A percentile compares a stretch with the other conserved stretches of the same genome.
Evolutionary conservation across 2,329 filamentous ascomycete species (phyloP).

Genomic region (Fusarium kyushuense): DNA sequence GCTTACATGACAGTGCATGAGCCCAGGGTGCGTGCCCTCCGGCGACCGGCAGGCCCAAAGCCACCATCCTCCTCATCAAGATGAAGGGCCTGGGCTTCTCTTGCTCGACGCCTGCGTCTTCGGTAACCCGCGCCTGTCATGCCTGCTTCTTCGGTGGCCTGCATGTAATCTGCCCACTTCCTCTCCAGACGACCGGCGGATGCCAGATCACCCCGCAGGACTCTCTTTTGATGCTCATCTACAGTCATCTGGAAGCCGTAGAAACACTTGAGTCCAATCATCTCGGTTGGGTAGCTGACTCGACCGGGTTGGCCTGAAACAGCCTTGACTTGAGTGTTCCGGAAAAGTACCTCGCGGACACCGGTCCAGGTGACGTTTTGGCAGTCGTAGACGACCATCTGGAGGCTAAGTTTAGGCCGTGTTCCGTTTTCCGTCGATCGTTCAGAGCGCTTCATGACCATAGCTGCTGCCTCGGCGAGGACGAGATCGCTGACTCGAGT

Average conservation of each 20-base stretch:
- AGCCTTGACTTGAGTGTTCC: slow-evolving; percentile 80
- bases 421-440: slow-evolving; percentile 56
- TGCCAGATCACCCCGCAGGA: slow-evolving; percentile 79
- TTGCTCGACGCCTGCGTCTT: slow-evolving; percentile 78
- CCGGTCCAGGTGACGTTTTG: slow-evolving; percentile 93
- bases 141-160: slow-evolving; percentile 86
- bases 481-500: slow-evolving; percentile 89
- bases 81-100: slow-evolving; percentile 84
- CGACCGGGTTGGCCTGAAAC: slow-evolving; percentile 55
- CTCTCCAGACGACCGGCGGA: slow-evolving; percentile 83
- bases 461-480: slow-evolving; percentile 85
- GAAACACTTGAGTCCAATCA: slow-evolving; percentile 91
- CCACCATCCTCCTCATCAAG: slow-evolving; percentile 82
- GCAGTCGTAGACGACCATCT: slow-evolving; percentile 90
- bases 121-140: slow-evolving; percentile 73
- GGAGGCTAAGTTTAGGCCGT: slow-evolving; percentile 72
- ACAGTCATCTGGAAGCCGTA: slow-evolving; percentile 96
- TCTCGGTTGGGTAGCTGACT: slow-evolving; percentile 76
- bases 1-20: slow-evolving; percentile 73
- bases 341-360: slow-evolving; percentile 84
- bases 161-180: slow-evolving; percentile 96
- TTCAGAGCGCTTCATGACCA: slow-evolving; percentile 74
- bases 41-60: slow-evolving; percentile 63
- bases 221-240: slow-evolving; percentile 90
- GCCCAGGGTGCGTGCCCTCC: slow-evolving; percentile 73